These are phyloP conservation scores for Mycena haematopus DNA, from an alignment of 768 basidiomycete species.

Conservation along the genomic window DNA sequence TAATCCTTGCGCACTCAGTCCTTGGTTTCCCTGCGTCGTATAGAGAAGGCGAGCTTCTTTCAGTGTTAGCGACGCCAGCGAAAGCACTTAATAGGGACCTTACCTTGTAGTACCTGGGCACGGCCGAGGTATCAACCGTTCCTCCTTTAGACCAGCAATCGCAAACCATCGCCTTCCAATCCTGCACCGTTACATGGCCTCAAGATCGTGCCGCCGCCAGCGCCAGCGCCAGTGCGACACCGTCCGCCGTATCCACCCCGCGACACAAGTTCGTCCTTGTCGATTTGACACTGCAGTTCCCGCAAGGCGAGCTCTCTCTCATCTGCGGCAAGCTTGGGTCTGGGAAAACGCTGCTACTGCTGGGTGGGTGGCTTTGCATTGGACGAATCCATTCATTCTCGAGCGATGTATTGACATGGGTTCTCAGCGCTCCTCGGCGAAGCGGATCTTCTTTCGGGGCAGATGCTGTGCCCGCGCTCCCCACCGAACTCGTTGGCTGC, in stretches of 20 bases:
- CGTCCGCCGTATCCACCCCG: constrained; percentile 74
- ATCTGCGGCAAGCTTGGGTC: constrained; percentile 91
- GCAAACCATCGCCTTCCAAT: constrained; percentile 75
- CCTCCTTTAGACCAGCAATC: constrained; percentile 62
- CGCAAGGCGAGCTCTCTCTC: constrained; percentile 77
- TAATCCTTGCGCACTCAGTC: constrained; percentile 46
- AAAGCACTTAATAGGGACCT: not conserved
- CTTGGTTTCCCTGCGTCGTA: constrained; percentile 85
- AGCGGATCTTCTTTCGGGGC: constrained; percentile 83
- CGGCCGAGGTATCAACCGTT: constrained; percentile 72
- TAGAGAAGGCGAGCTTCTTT: constrained; percentile 61
- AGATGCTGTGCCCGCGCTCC: constrained; percentile 83
- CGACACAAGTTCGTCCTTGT: constrained; percentile 79
- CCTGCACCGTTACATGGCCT: constrained; percentile 92
- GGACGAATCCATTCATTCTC: not conserved
- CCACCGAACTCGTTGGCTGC: constrained; percentile 78
- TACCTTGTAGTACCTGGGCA: constrained; percentile 60
- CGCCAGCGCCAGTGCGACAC: constrained; percentile 40
- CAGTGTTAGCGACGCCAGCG: not conserved
- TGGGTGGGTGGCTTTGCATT: constrained; percentile 45
- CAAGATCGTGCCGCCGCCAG: constrained; percentile 66
- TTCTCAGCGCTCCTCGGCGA: constrained; percentile 80
- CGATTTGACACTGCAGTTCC: constrained; percentile 82
- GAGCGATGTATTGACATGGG: not conserved
- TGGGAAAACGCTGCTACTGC: constrained; percentile 86